Base-by-base conservation (phyloP, 2,329 filamentous ascomycete species). In the Xylaria sp. region DNA sequence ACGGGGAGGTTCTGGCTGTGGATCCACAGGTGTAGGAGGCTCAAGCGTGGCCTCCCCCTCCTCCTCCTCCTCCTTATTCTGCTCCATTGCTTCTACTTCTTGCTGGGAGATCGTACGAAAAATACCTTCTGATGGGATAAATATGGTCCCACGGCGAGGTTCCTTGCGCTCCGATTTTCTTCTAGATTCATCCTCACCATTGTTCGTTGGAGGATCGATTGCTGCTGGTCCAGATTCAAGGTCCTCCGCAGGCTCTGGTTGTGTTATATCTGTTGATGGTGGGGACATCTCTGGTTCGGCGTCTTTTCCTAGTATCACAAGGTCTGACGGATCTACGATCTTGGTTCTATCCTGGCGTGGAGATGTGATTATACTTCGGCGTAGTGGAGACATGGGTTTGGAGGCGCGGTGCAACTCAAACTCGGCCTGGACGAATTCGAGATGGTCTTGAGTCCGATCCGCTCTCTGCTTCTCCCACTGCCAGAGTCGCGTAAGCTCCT, bases 361-460 rank as follows among this genome's bases (percentile, higher is more conserved):
- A 57, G 81, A 73, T 25, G 58, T 60, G 13, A 48, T 34, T 44
- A 72, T 54, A 74, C 78, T 81, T 52, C 76, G 73, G 12, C 78
- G 78, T 48, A 78, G 76, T 46, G 67, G 72, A 37, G 73, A 65
- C 72, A 83, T 86, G 69, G 82, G 86, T 76, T 90, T 91, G 1
- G 91, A 93, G 79, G 91, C 93, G 79, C 87, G 89, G 56, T 87
- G 85, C 72, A 94, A 86, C 59, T 89, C 85, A 78, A 91, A 94
- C 78, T 95, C 92, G 64, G 91, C 87, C 76, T 92, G 88, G 77
- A 94, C 84, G 79, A 93, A 94, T 39, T 94, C 91, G 57, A 94
- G 85, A 76, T 92, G 88, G 69, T 94, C 92, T 71, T 91, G 85
- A 0, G 92, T 91, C 8, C 91, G 87, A 70, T 91, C 86, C 10